These are phyloP conservation scores for Pichia occidentalis DNA, from an alignment of 805 yeast genomes.

Conservation along the genomic window DNA sequence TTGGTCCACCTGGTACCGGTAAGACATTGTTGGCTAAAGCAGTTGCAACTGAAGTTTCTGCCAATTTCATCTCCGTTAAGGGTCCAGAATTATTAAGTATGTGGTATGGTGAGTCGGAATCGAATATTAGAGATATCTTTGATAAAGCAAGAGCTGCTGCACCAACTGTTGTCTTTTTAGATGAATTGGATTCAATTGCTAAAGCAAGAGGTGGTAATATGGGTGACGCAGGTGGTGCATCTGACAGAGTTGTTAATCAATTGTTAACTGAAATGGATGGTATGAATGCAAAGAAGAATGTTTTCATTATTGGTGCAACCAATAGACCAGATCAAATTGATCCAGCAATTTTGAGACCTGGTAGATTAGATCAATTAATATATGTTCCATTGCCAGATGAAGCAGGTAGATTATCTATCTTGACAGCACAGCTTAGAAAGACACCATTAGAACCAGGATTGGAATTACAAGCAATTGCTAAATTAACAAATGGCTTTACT, in stretches of 20 bases:
- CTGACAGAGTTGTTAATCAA: slow-evolving; percentile 94
- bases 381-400: slow-evolving; percentile 99
- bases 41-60: slow-evolving; percentile 98
- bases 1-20: slow-evolving; percentile 99
- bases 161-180: slow-evolving; percentile 97
- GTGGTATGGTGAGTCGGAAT: slow-evolving; percentile 99
- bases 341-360: slow-evolving; percentile 97
- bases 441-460: slow-evolving; percentile 98
- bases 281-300: slow-evolving; percentile 99
- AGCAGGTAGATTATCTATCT: slow-evolving; percentile 84
- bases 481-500: slow-evolving; percentile 93
- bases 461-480: slow-evolving; percentile 81
- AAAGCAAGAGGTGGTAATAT: slow-evolving; percentile 89
- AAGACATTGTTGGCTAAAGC: slow-evolving; percentile 97
- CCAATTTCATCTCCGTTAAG: slow-evolving; percentile 94
- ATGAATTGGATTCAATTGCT: slow-evolving; percentile 96
- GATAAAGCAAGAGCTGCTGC: slow-evolving; percentile 99
- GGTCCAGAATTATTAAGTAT: slow-evolving; percentile 95
- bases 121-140: slow-evolving; percentile 94
- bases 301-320: slow-evolving; percentile 98
- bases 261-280: slow-evolving; percentile 98
- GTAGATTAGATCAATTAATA: slow-evolving; percentile 96
- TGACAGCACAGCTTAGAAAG: slow-evolving; percentile 94
- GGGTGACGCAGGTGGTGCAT: slow-evolving; percentile 96
- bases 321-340: slow-evolving; percentile 99